phyloP scores from a whole-genome alignment of 495 filamentous ascomycete species.

The Pyrenula massariospora region DNA sequence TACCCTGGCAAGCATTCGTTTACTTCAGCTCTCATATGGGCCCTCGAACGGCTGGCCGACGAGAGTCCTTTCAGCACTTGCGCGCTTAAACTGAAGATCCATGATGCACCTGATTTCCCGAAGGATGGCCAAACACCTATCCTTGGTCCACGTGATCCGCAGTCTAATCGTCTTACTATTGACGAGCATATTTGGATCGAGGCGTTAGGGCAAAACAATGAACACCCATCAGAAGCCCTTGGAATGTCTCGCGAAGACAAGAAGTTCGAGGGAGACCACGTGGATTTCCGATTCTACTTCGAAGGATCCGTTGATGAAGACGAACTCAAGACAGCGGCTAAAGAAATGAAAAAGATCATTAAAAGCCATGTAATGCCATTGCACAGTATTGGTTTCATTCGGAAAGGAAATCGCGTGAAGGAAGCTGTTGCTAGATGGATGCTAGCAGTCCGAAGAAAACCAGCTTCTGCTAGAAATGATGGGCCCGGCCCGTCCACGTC shows the following conservation, averaged over 20 bases:
- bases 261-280: neutral
- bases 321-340: neutral
- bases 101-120: neutral
- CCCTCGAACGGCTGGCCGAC: conserved; percentile 1
- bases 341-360: neutral
- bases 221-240: neutral
- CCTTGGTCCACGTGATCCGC: neutral
- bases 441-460: neutral
- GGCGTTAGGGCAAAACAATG: neutral
- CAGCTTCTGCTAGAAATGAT: neutral
- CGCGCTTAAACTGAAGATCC: neutral
- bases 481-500: neutral
- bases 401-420: neutral
- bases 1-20: conserved; percentile 2
- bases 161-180: neutral
- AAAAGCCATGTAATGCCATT: neutral
- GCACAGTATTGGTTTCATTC: neutral
- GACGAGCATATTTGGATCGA: neutral
- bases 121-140: neutral
- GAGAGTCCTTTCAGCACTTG: neutral
- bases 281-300: neutral
- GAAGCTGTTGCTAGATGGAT: neutral
- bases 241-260: neutral
- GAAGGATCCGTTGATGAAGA: neutral
- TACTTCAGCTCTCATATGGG: conserved; percentile 7